Percentiles rank a stretch among this genome's conserved stretches.
Evolutionary conservation across 2,329 filamentous ascomycete species (phyloP).

Genomic region (Biscogniauxia sp.): DNA sequence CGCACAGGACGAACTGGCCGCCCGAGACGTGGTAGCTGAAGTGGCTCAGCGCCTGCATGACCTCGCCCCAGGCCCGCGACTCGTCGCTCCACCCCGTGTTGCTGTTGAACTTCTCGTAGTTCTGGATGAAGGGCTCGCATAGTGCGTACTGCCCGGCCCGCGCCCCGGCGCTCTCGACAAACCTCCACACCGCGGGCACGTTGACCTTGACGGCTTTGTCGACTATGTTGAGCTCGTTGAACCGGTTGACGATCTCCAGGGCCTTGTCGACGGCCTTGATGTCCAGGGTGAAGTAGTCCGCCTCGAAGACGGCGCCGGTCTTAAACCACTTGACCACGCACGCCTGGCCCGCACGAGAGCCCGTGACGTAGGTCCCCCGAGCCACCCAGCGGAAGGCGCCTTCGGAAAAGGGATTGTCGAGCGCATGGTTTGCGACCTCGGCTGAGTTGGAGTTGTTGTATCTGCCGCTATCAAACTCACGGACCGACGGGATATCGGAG

Average conservation of each 20-base stretch:
- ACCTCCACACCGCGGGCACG: constrained; percentile 34
- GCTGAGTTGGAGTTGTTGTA: constrained; percentile 20
- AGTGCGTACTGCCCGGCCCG: constrained; percentile 26
- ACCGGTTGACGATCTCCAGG: constrained; percentile 35
- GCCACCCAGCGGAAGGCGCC: constrained; percentile 30
- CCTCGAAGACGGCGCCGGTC: constrained; percentile 32
- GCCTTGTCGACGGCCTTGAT: constrained; percentile 37
- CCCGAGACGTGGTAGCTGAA: constrained; percentile 40
- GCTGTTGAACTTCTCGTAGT: constrained; percentile 45
- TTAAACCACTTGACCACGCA: constrained; percentile 42
- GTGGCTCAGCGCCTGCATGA: constrained; percentile 44
- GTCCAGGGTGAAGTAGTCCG: constrained; percentile 36
- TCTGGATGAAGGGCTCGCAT: constrained; percentile 39
- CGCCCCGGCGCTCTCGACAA: neutral
- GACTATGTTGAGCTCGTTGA: constrained; percentile 33
- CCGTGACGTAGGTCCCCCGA: constrained; percentile 30
- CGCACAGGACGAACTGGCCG: constrained; percentile 39
- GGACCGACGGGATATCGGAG: constrained; percentile 10
- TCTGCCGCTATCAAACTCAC: constrained; percentile 22
- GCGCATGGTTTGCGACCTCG: neutral
- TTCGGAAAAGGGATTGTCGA: constrained; percentile 13
- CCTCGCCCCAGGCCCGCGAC: constrained; percentile 30
- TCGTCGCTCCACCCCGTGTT: constrained; percentile 39
- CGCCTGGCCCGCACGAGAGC: constrained; percentile 30
- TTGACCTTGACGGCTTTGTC: constrained; percentile 36